These are phyloP conservation scores for Acanthamoeba rhysodes DNA, from an alignment of 208 protist genomes.

Conservation along the genomic window DNA sequence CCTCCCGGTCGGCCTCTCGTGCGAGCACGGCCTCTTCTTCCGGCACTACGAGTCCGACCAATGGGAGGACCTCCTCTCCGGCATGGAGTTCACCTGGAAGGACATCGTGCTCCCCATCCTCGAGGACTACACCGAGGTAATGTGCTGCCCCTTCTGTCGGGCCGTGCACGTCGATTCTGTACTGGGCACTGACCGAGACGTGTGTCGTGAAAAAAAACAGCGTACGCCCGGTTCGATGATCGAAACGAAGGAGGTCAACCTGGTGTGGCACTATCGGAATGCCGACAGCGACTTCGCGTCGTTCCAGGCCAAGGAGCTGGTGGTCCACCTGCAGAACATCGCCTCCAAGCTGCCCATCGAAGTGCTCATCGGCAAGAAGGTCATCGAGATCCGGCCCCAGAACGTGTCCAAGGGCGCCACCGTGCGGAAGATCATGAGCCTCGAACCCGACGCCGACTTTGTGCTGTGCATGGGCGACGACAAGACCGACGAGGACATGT, in stretches of 20 bases:
- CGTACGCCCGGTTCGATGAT: slow-evolving; percentile 87
- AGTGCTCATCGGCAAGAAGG: slow-evolving; percentile 84
- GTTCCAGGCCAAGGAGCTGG: slow-evolving; percentile 88
- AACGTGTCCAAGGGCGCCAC: slow-evolving; percentile 65
- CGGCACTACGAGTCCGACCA: slow-evolving; percentile 43
- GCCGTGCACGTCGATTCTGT: not conserved
- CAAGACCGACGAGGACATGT: slow-evolving; percentile 76
- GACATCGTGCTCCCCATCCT: slow-evolving; percentile 79
- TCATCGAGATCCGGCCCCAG: slow-evolving; percentile 74
- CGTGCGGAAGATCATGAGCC: slow-evolving; percentile 56
- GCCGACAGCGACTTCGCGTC: slow-evolving; percentile 89
- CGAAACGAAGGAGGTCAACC: slow-evolving; percentile 84
- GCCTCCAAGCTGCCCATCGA: slow-evolving; percentile 84
- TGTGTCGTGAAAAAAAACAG: not conserved
- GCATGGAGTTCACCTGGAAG: slow-evolving; percentile 82
- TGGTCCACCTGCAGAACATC: slow-evolving; percentile 82
- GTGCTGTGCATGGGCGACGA: slow-evolving; percentile 78
- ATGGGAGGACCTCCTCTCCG: slow-evolving; percentile 73
- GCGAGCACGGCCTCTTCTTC: slow-evolving; percentile 75
- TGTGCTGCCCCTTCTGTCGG: not conserved
- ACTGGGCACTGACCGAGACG: not conserved
- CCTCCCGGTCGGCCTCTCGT: slow-evolving; percentile 65
- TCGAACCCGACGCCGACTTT: slow-evolving; percentile 58
- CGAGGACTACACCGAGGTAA: slow-evolving; percentile 70
- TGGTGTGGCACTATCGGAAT: slow-evolving; percentile 89